phyloP scores from a whole-genome alignment of 306 rosid genomes.

The Vicia sativa region DNA sequence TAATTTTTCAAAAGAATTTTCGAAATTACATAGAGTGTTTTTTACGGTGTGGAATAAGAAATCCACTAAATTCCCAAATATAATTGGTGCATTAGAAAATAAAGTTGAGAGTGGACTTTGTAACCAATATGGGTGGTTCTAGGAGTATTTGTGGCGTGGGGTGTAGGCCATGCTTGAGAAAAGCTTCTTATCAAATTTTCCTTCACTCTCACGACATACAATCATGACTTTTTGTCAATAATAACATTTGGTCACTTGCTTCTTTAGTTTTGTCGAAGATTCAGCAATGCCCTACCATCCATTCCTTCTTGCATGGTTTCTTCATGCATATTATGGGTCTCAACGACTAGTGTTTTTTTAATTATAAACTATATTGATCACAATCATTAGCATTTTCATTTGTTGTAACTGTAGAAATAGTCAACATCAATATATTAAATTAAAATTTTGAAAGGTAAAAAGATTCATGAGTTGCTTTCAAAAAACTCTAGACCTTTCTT shows the following conservation, averaged over 20 bases:
- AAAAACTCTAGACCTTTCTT: slow-evolving; percentile 59
- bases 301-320: slow-evolving; percentile 43
- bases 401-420: slow-evolving; percentile 35
- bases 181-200: slow-evolving; percentile 43
- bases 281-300: slow-evolving; percentile 21
- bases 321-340: background rate
- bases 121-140: background rate
- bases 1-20: no score
- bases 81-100: no score
- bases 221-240: slow-evolving; percentile 43
- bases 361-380: no score
- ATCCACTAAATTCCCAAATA: no score
- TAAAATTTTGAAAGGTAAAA: slow-evolving; percentile 17
- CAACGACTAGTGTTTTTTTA: no score
- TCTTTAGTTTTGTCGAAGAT: slow-evolving; percentile 35
- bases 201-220: slow-evolving; percentile 39
- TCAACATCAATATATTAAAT: slow-evolving; percentile 30
- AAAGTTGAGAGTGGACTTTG: background rate
- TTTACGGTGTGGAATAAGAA: no score
- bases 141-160: slow-evolving; percentile 10
- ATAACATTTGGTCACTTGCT: slow-evolving; percentile 44
- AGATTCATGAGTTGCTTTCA: slow-evolving; percentile 48
- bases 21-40: no score
- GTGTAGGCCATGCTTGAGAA: slow-evolving; percentile 48
- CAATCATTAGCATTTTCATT: no score